These are phyloP conservation scores for Podaxis sp. DNA, from an alignment of 768 basidiomycete genomes.

Conservation along the genomic window DNA sequence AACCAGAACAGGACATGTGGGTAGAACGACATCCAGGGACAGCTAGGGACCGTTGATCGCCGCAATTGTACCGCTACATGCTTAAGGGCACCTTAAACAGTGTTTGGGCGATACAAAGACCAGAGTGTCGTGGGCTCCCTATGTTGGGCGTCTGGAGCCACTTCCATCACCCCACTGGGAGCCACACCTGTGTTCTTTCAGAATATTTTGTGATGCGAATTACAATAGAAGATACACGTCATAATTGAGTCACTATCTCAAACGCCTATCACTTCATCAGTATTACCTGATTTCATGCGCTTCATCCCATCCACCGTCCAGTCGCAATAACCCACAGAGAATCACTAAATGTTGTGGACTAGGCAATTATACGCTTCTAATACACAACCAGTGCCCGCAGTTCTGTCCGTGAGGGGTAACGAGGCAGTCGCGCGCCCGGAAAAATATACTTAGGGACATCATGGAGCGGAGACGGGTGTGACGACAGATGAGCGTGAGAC, in stretches of 20 bases:
- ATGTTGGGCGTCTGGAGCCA: too few relatives aligned
- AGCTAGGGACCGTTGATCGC: too few relatives aligned
- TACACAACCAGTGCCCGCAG: background rate
- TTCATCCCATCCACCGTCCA: background rate
- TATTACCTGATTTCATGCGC: background rate
- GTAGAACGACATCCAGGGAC: background rate
- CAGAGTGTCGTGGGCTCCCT: too few relatives aligned
- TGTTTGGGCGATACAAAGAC: too few relatives aligned
- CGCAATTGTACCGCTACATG: too few relatives aligned
- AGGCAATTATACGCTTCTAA: background rate
- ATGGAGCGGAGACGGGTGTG: conserved; percentile 11
- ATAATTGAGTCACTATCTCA: background rate
- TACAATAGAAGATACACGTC: conserved; percentile 1
- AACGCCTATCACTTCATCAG: conserved; percentile 3
- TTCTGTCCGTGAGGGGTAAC: background rate
- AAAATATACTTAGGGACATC: conserved; percentile 1
- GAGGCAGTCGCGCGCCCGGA: background rate
- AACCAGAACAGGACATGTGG: background rate
- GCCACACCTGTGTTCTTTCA: too few relatives aligned
- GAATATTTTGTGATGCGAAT: background rate
- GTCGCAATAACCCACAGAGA: background rate
- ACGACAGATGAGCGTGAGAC: conserved; percentile 12
- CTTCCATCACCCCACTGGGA: too few relatives aligned
- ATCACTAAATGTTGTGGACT: background rate
- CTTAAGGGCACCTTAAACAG: too few relatives aligned